A percentile compares a stretch with the other conserved stretches of the same genome.
phyloP scores from a whole-genome alignment of 306 rosid species.

The Quercus dentata region DNA sequence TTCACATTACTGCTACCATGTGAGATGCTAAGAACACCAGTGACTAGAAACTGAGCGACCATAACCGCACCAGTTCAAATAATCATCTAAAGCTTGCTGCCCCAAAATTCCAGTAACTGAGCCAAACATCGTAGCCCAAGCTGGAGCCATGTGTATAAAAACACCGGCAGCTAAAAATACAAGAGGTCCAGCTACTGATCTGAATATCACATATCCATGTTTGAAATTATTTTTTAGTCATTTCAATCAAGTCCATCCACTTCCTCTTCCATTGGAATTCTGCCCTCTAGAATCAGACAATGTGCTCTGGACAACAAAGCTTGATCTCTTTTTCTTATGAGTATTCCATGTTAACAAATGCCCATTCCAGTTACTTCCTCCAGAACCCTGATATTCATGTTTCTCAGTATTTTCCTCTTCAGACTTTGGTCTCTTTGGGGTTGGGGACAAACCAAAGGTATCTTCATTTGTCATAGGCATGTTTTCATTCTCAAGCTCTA shows the following conservation, averaged over 20 bases:
- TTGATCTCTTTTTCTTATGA: constrained; percentile 84
- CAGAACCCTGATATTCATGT: constrained; percentile 41
- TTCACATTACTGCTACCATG: constrained; percentile 21
- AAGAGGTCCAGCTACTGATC: background rate
- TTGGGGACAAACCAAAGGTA: constrained; percentile 36
- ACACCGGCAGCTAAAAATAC: constrained; percentile 1
- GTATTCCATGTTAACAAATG: constrained; percentile 77
- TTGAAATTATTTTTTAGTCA: background rate
- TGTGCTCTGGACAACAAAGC: constrained; percentile 52
- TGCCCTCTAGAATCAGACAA: constrained; percentile 64
- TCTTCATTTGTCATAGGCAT: constrained; percentile 47
- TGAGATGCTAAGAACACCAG: constrained; percentile 18
- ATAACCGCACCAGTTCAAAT: constrained; percentile 7
- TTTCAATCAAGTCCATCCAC: constrained; percentile 53
- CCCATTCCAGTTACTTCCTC: constrained; percentile 52
- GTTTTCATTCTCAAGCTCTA: constrained; percentile 37
- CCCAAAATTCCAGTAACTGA: background rate
- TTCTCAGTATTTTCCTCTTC: constrained; percentile 48
- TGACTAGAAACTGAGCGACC: constrained; percentile 24
- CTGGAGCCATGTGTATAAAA: background rate
- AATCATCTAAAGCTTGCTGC: constrained; percentile 1
- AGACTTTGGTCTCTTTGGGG: constrained; percentile 54
- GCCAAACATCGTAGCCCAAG: background rate
- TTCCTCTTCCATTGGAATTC: constrained; percentile 65
- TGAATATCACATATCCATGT: background rate